Conservation (phyloP, 495 filamentous ascomycete species). For the Neurospora tetraspora region DNA sequence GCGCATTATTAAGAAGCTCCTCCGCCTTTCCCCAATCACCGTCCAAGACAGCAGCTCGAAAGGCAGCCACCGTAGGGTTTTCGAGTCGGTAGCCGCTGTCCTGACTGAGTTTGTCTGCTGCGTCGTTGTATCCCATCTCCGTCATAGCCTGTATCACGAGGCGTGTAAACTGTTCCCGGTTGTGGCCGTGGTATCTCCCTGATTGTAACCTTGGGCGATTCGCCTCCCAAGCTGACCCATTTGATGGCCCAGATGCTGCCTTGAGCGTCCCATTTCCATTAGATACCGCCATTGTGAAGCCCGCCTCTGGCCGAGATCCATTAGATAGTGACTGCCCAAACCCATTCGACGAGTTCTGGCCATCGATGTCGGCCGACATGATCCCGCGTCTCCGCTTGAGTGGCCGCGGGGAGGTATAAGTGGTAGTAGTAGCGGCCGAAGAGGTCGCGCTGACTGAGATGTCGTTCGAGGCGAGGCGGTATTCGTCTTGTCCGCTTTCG, state of each 20-base stretch:
- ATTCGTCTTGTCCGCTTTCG: conserved; percentile 13
- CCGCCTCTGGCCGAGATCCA: conserved; percentile 22
- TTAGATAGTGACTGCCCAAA: conserved; percentile 26
- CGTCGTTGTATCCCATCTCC: conserved; percentile 74
- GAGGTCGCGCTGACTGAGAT: not conserved
- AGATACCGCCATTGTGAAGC: conserved; percentile 16
- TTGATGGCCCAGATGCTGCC: conserved; percentile 18
- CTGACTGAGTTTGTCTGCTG: conserved; percentile 61
- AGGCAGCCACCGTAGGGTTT: conserved; percentile 71
- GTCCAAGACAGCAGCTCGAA: conserved; percentile 68
- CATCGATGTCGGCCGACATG: conserved; percentile 25
- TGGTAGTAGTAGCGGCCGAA: conserved; percentile 4
- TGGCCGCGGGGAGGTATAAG: conserved; percentile 1
- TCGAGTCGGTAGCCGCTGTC: conserved; percentile 89
- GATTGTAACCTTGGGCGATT: conserved; percentile 7
- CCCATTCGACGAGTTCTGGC: conserved; percentile 26
- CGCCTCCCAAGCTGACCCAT: conserved; percentile 28
- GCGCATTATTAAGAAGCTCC: conserved; percentile 56
- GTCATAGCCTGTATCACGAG: conserved; percentile 84
- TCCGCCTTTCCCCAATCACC: conserved; percentile 85
- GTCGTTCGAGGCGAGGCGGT: not conserved
- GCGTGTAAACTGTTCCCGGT: conserved; percentile 86
- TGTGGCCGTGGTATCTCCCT: conserved; percentile 57
- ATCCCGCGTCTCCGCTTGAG: conserved; percentile 18
- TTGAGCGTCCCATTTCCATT: conserved; percentile 37